Base-by-base conservation (phyloP, 2,329 filamentous ascomycete species). In the Nigrograna mackinnonii region DNA sequence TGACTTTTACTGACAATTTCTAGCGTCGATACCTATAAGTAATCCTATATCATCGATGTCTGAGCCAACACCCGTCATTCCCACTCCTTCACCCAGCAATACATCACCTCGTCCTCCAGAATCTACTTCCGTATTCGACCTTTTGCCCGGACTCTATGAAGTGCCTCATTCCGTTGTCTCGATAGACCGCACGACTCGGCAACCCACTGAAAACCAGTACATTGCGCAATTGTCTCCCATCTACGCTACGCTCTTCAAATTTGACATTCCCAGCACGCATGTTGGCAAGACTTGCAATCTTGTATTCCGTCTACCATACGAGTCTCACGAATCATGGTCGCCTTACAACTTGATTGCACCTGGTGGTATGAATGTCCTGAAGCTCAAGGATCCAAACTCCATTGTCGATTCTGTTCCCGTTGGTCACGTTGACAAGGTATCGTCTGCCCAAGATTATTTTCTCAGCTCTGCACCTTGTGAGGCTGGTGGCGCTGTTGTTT, bases 201-300 rank as follows among this genome's bases (percentile, higher is more conserved):
- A 68, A 44, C 63, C 48, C 16, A 58, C 68, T 6, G 74, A 74
- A 1, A 68, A 69, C 1, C 55, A 62, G 18, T 72, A 67, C 54
- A 62, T 58, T 26, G 74, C 64, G 14, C 53, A 63, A 12, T 59
- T 78, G 44, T 72, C 69, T 4, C 59, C 67, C 2, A 64, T 51
- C 3, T 47, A 54, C n/a, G 66, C 58, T 30, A 64, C 66, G 7
- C 48, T 78, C 45, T 76, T 77, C 64, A 71, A 68, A 44, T 78
- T 78, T 52, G 70, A 78, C 46, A 61, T 78, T 18, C 69, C 70
- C 0, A 48, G 59, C 3, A 57, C 54, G 3, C 63, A 70, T 36
- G 44, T 59, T 26, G 68, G 70, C 44, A 71, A 71, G 46, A 72
- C 65, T 22, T 79, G 76, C 64, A 73, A 68, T 4, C 55, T 78